Evolutionary conservation across 345 rosid species (phyloP).

Genomic region (Gossypium ekmanianum): DNA sequence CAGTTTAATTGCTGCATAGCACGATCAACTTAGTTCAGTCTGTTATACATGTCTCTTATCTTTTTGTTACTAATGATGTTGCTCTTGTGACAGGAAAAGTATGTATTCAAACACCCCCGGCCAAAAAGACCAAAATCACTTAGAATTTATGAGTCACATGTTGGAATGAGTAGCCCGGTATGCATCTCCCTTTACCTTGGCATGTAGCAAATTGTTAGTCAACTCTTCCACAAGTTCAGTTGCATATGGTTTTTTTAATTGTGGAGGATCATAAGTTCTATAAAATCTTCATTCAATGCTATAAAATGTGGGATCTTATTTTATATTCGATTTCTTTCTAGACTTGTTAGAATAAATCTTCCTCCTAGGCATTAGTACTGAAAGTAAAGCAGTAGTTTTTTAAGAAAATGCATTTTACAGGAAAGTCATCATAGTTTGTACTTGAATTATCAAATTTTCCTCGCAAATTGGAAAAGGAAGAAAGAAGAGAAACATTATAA

Average conservation of each 20-base stretch:
- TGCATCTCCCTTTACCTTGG: slow-evolving; percentile 32
- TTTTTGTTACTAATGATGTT: slow-evolving; percentile 15
- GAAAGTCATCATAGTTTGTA: background rate
- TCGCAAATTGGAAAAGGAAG: background rate
- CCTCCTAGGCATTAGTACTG: background rate
- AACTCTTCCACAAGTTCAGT: background rate
- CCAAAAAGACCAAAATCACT: slow-evolving; percentile 87
- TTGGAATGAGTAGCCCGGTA: slow-evolving; percentile 98
- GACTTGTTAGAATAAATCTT: background rate
- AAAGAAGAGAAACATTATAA: background rate
- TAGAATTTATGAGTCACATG: slow-evolving; percentile 92
- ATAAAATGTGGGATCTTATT: background rate
- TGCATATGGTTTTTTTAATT: background rate
- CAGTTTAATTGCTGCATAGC: background rate
- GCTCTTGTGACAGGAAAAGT: slow-evolving; percentile 57
- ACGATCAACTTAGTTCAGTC: background rate
- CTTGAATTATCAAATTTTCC: background rate
- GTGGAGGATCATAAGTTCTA: background rate
- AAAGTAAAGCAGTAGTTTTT: background rate
- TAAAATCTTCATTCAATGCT: background rate
- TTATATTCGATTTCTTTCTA: background rate
- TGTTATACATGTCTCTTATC: background rate
- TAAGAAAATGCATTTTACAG: background rate
- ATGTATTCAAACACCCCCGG: slow-evolving; percentile 75
- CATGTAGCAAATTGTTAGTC: slow-evolving; percentile 1